Base-by-base conservation (phyloP, 2,329 filamentous ascomycete genomes). In the Sporothrix brunneoviolacea region DNA sequence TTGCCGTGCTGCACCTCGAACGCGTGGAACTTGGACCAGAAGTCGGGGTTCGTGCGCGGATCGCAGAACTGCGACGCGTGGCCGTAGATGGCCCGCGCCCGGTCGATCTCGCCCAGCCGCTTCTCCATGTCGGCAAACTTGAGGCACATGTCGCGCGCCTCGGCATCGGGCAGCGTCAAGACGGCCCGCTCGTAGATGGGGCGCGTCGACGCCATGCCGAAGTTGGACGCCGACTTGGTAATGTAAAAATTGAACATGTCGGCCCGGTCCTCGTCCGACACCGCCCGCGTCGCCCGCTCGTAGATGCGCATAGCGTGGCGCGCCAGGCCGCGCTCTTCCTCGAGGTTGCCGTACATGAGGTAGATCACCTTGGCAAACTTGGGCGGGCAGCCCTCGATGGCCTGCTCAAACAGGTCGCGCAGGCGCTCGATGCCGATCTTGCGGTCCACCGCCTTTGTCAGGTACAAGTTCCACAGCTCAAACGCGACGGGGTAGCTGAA, bases 191-290 rank as follows among this genome's bases (percentile, higher is more conserved):
- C 93, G 73, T 98, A 98, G 60, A 98, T 98, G 1, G 89, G 85
- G 46, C 93, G 76, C 3, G 93, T 96, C 0, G 93, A 97, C 0
- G 93, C 91, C 46, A 98, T 79, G 28, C 94, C 93, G 62, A 98
- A 98, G 69, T 98, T 98, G 18, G 90, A 95, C 2, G 93, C 93
- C 0, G 91, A 96, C 67, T 60, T 60, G 50, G 58, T 97, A 64
- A 98, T 96, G 73, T 98, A 98, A 65, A 97, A 95, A 67, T 95
- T 93, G 73, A 96, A 98, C 91, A 98, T 96, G 61, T 95, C 90
- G 54, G 91, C 84, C 47, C 90, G 80, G 66, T 98, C 91, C 62
- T 96, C 91, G 62, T 98, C 93, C 13, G 88, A 85, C 4, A 98
- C 94, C 12, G 91, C 91, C 28, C 93, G 83, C 5, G 93, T 98